phyloP scores from a whole-genome alignment of 2,329 filamentous ascomycete species.

The Escovopsis sp. region DNA sequence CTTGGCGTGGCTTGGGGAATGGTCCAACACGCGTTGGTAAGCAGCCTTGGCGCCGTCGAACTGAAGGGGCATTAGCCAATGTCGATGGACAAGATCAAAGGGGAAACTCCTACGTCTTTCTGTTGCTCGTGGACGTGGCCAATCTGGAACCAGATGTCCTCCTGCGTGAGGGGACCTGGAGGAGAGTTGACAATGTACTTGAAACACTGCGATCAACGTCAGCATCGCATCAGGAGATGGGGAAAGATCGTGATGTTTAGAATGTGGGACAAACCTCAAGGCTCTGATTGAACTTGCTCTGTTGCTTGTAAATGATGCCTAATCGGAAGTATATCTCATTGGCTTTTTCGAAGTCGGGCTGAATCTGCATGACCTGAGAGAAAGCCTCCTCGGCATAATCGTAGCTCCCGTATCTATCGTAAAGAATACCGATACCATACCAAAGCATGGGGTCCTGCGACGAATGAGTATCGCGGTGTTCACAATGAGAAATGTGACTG shows the following conservation, averaged over 20 bases:
- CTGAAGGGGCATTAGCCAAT: slow-evolving; percentile 29
- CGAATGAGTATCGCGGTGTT: slow-evolving; percentile 5
- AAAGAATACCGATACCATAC: slow-evolving; percentile 97
- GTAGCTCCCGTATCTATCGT: slow-evolving; percentile 88
- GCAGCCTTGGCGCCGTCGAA: slow-evolving; percentile 87
- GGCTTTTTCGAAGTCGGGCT: slow-evolving; percentile 93
- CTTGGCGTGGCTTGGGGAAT: slow-evolving; percentile 93
- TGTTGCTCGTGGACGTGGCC: slow-evolving; percentile 97
- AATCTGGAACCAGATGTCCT: slow-evolving; percentile 99
- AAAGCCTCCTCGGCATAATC: slow-evolving; percentile 98
- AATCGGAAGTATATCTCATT: slow-evolving; percentile 98
- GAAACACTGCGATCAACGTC: slow-evolving; percentile 55
- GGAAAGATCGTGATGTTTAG: background rate
- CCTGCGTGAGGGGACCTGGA: slow-evolving; percentile 81
- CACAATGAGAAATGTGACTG: background rate
- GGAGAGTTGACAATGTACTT: slow-evolving; percentile 94
- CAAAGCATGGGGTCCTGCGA: slow-evolving; percentile 82
- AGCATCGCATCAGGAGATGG: background rate
- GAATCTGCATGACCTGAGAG: slow-evolving; percentile 97
- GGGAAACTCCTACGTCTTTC: slow-evolving; percentile 69
- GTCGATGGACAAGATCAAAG: too few species aligned
- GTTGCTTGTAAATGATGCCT: slow-evolving; percentile 99
- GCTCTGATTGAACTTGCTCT: slow-evolving; percentile 84
- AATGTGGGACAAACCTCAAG: slow-evolving; percentile 54
- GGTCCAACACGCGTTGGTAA: slow-evolving; percentile 83